Evolutionary conservation across 345 rosid species (phyloP), one percentile per base, ranked within the genome.

Genomic region (Rhizophora apiculata): DNA sequence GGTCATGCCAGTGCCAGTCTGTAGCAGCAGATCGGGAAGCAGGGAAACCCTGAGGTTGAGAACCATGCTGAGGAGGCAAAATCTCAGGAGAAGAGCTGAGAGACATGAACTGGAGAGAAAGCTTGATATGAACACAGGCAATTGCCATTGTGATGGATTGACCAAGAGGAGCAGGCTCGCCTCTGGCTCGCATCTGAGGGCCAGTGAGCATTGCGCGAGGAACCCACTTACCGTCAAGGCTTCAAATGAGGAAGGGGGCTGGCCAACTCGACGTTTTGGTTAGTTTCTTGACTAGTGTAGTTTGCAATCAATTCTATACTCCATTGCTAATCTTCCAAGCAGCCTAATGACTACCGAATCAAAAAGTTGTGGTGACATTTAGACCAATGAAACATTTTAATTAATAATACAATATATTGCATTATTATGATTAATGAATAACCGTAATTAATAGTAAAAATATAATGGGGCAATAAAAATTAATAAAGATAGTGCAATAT

Each of bases 1-100:
- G 24, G 85, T 85, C n/a, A 78, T 89, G 70, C 98, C 96, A 5
- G 84, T 91, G 59, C 84, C 90, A 6, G 62, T 76, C 15, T 72
- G 55, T 5, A 57, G 62, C 63, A 80, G 73, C 24, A 78, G 73
- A 37, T 43, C 49, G 16, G 56, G 8, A 39, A 61, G 52, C 6
- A 81, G 31, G 62, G 76, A 78, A 13, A 81, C 76, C 51, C 20
- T 80, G 37, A 63, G 49, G 18, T 43, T 43, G 48, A 39, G 71
- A 2, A 70, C 81, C 27, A 68, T 81, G 39, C 63, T 89, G 19
- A 84, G 79, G 84, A 80, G 81, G 78, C 76, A 83, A 57, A 83
- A 83, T 69, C 80, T 79, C 2, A 69, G 82, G 76, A 85, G 78
- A 72, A 86, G 80, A 71, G 76, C 83, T 11, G 76, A 78, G 71